Evolutionary conservation across 176 grass and related monocot species (phyloP).

Genomic region (Hsuehochloa calcarea): DNA sequence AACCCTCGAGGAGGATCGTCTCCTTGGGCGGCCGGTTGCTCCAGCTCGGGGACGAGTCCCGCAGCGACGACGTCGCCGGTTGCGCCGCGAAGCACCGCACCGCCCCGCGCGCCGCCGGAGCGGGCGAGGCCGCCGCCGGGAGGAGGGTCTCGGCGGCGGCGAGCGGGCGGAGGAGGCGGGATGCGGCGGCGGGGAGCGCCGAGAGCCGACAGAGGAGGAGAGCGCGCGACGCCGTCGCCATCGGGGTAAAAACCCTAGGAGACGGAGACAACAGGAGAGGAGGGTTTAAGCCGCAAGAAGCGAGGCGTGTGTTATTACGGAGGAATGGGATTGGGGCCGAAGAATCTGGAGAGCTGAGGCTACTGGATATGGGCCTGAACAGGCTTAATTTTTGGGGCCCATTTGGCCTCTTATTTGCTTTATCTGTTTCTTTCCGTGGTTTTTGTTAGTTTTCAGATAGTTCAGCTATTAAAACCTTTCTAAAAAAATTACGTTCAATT

Average conservation of each 20-base stretch:
- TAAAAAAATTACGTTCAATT: neutral
- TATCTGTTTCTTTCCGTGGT: neutral
- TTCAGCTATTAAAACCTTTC: neutral
- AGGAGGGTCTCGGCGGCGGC: neutral
- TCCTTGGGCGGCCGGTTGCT: conserved; percentile 81
- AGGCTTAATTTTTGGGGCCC: neutral
- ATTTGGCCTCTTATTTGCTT: neutral
- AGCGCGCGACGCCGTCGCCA: conserved; percentile 36
- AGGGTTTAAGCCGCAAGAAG: conserved; percentile 34
- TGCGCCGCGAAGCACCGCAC: conserved; percentile 50
- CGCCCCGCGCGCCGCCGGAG: neutral
- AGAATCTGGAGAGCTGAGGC: conserved; percentile 6
- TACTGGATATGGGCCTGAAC: neutral
- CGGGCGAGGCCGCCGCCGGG: neutral
- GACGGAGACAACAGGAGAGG: neutral
- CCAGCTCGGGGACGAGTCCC: conserved; percentile 65
- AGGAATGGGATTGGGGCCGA: neutral
- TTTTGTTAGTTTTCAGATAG: neutral
- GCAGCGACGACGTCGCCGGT: conserved; percentile 59
- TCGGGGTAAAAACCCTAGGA: conserved; percentile 25
- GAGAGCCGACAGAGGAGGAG: conserved; percentile 4
- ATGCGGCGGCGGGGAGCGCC: neutral
- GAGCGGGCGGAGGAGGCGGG: conserved; percentile 21
- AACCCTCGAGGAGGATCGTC: conserved; percentile 79
- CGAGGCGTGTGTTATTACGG: neutral